Evolutionary conservation across 2,329 filamentous ascomycete genomes (phyloP), one percentile per base, ranked within the genome.

Genomic region (Diplodia corticola): DNA sequence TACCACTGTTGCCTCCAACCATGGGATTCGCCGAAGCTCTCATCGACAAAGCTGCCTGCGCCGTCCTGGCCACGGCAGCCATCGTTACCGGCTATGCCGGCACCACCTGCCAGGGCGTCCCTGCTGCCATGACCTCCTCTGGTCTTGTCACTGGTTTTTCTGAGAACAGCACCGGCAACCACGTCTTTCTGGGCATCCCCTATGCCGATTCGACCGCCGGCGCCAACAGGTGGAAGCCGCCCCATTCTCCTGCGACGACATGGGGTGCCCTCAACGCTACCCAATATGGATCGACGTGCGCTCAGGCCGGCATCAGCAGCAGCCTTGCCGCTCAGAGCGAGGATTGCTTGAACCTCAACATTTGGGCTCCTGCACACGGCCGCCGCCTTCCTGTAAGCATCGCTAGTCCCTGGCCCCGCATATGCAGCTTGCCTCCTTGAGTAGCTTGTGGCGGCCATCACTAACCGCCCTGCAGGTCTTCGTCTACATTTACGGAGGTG

Each of bases 401-500:
- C 48, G 1, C 7, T 53, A 40, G 53, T 60, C 44, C 44, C 44
- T 60, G 12, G 35, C 51, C 57, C 46, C 40, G 40, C 26, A 48
- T 48, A 10, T 5, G n/a, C 22, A 24, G 26, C 51, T 22, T 37
- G 22, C 54, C n/a, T 3, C 22, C n/a, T 57, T 4, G 35, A 44
- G 54, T 44, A 44, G 44, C 4, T 33, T 20, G 26, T 46, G n/a
- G 3, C 24, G 37, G 20, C 10, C 28, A 57, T 48, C 51, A 50
- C 54, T 65, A 59, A 65, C 53, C 13, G 26, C 24, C 6, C 40
- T 60, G 48, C 33, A 65, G 33, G 79, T 81, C 0, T 70, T 79
- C 22, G 77, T 83, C 1, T 82, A 81, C 68, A 82, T 82, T 71
- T 81, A 81, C 24, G 80, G 80, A 5, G 80, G 78, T 49, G 79